Evolutionary conservation across 2,329 filamentous ascomycete species (phyloP), one percentile per base, ranked within the genome.

Genomic region (Fusarium chaquense): DNA sequence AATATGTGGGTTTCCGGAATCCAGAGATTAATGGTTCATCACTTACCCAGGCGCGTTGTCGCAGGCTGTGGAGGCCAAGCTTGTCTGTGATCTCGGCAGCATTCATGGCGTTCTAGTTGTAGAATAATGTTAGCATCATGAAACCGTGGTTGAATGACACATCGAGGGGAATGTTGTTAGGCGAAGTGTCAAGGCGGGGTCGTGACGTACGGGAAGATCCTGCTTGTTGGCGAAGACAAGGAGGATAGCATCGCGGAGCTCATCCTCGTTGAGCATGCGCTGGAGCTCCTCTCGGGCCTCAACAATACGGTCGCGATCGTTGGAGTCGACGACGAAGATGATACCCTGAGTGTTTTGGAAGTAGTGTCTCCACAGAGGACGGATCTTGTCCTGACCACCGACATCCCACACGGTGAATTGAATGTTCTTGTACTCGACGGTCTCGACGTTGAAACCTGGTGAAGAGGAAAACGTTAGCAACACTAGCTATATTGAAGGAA

Each of bases 331-430:
- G 77, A 99, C 96, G 89, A 99, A 99, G 86, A 99, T 98, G 83
- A 99, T 95, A 82, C 96, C 96, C 85, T 99, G 96, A 76, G 96
- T 99, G 85, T 97, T 97, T 85, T 97, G 94, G 91, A 98, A 99
- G 88, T 99, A 99, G 85, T 98, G 96, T 87, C 96, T 94, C 96
- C 96, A 99, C 80, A 99, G 88, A 81, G 96, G 96, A 83, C 96
- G 91, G 82, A 99, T 99, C 93, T 98, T 98, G 90, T 99, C 96
- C 88, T 99, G 96, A 83, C 96, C 96, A 88, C 96, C 96, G 80
- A 99, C 96, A 87, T 98, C 96, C 96, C 96, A 99, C 82, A 99
- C 96, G 83, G 95, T 98, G 89, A 99, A 99, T 83, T 97, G 94
- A 79, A 97, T 98, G 90, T 99, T 99, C 90, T 98, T 98, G 89